Evolutionary conservation across 2,329 filamentous ascomycete genomes (phyloP).

Genomic region (Colletotrichum tropicicola): DNA sequence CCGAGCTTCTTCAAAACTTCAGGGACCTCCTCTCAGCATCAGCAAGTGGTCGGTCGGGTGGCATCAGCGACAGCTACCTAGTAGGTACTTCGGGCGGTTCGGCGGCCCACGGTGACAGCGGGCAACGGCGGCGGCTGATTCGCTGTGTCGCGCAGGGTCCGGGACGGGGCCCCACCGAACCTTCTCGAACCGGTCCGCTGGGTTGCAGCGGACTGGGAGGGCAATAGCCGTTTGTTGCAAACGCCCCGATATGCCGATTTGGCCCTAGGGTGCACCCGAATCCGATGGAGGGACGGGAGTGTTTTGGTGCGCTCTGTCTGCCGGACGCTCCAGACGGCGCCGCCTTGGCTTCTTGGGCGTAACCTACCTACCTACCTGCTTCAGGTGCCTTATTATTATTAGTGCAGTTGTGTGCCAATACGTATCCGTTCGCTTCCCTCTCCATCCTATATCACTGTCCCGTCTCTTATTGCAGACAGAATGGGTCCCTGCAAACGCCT

Average conservation of each 20-base stretch:
- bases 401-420: no score
- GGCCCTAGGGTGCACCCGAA: neutral
- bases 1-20: neutral
- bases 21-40: neutral
- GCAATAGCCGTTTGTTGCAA: conserved; percentile 42
- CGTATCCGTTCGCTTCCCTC: no score
- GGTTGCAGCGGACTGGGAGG: conserved; percentile 16
- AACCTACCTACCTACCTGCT: no score
- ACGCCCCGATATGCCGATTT: conserved; percentile 40
- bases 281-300: neutral
- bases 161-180: conserved; percentile 48
- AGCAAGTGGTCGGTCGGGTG: neutral
- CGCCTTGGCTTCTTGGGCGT: neutral
- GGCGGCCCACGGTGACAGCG: conserved; percentile 17
- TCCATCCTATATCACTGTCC: neutral
- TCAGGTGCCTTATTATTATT: no score
- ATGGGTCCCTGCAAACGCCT: conserved; percentile 6
- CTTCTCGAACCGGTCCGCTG: conserved; percentile 50
- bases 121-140: conserved; percentile 2
- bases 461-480: neutral
- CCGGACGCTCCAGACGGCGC: neutral
- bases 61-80: conserved; percentile 12
- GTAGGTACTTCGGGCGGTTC: conserved; percentile 26
- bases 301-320: neutral
- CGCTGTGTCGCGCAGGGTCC: conserved; percentile 2